These are phyloP conservation scores for Aegilops sharonensis DNA, from an alignment of 176 grass and related monocot genomes.

Conservation along the genomic window DNA sequence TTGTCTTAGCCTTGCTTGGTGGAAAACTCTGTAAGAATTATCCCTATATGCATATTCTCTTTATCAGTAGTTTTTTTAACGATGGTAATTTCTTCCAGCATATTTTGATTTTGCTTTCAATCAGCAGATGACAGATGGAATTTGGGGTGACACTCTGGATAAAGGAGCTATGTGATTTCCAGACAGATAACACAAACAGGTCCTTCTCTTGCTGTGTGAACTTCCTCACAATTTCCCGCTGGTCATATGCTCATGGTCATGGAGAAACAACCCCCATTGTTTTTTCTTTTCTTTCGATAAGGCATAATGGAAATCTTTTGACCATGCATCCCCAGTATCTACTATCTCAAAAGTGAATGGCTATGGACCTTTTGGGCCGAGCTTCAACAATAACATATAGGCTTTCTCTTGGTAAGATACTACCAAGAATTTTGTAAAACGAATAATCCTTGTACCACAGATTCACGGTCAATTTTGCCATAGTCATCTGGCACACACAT, in stretches of 20 bases:
- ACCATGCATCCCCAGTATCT: constrained; percentile 16
- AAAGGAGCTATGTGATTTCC: constrained; percentile 20
- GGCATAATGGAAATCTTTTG: constrained; percentile 19
- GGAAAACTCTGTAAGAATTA: constrained; percentile 24
- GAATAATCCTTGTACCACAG: constrained; percentile 50
- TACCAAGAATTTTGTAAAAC: constrained; percentile 43
- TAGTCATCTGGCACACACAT: constrained; percentile 31
- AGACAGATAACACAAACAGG: constrained; percentile 25
- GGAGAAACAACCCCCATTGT: constrained; percentile 19
- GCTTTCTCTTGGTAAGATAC: constrained; percentile 44
- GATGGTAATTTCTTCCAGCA: constrained; percentile 24
- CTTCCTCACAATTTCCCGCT: constrained; percentile 11
- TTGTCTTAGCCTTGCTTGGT: neutral
- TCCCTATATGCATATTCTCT: constrained; percentile 16
- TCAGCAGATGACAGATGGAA: constrained; percentile 18
- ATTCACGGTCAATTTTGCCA: constrained; percentile 35
- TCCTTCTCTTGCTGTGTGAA: constrained; percentile 27
- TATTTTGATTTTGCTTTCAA: constrained; percentile 34
- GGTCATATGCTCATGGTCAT: constrained; percentile 29
- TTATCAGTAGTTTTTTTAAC: neutral
- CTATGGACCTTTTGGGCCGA: neutral
- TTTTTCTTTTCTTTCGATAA: constrained; percentile 19
- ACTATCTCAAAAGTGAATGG: constrained; percentile 30
- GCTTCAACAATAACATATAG: constrained; percentile 27
- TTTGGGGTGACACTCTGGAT: constrained; percentile 16